Conservation (phyloP, 1,139 yeast genomes). For the Lodderomyces metapsilosis region DNA sequence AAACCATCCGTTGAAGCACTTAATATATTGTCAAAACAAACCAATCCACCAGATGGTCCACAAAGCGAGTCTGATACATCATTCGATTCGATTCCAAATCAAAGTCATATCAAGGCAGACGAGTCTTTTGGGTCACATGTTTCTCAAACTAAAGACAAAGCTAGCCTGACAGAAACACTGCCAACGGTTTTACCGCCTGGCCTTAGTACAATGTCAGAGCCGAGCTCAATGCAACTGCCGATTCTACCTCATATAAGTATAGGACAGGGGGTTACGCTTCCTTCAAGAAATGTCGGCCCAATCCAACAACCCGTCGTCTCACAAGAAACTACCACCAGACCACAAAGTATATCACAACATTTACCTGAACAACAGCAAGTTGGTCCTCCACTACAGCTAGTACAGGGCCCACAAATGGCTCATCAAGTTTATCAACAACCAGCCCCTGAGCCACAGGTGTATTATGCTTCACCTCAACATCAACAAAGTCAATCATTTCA, state of each 20-base stretch:
- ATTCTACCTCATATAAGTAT: neutral
- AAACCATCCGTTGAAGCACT: neutral
- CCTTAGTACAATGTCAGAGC: neutral
- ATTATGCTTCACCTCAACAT: neutral
- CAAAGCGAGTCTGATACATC: neutral
- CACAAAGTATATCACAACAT: neutral
- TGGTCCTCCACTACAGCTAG: neutral
- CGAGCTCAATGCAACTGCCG: neutral
- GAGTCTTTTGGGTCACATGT: neutral
- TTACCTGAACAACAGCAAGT: neutral
- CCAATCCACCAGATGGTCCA: neutral
- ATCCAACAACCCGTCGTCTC: neutral
- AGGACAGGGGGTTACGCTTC: neutral
- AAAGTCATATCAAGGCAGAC: neutral
- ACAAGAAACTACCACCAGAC: neutral
- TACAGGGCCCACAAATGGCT: neutral
- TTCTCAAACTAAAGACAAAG: neutral
- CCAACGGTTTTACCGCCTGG: neutral
- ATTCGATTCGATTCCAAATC: neutral
- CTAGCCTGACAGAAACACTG: neutral
- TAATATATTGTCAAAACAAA: neutral
- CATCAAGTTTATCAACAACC: too few species aligned
- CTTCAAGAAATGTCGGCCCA: neutral
- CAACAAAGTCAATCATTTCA: conserved; percentile 3
- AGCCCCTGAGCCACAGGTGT: too few species aligned